phyloP scores from a whole-genome alignment of 129 eudicot species.

The Scalesia atractyloides region DNA sequence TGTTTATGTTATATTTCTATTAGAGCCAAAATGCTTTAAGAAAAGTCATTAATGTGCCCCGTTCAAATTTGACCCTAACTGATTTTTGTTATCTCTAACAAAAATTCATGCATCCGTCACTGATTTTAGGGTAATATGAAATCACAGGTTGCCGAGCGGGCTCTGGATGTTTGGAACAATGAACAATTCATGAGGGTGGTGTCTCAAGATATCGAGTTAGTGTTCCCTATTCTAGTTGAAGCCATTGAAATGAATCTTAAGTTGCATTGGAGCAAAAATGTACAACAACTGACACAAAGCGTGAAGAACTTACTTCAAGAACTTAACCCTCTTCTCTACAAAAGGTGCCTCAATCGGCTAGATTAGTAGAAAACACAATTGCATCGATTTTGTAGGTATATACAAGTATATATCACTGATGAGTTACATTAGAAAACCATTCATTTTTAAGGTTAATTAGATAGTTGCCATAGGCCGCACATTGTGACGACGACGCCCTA shows the following conservation, averaged over 20 bases:
- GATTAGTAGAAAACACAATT: conserved; percentile 34
- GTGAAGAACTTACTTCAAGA: conserved; percentile 64
- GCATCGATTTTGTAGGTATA: neutral
- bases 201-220: conserved; percentile 54
- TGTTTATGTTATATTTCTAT: too few species aligned
- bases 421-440: conserved; percentile 2
- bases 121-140: neutral
- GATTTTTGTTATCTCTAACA: too few species aligned
- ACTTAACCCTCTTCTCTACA: conserved; percentile 52
- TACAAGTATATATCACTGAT: neutral
- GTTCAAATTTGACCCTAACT: too few species aligned
- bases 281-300: conserved; percentile 55
- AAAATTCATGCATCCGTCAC: too few species aligned
- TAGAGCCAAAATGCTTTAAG: too few species aligned
- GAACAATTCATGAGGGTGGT: conserved; percentile 65
- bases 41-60: too few species aligned
- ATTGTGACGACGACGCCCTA: too few species aligned
- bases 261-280: conserved; percentile 64
- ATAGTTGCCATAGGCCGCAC: too few species aligned
- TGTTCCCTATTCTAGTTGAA: conserved; percentile 56
- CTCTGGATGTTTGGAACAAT: conserved; percentile 71
- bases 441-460: neutral
- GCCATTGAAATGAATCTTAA: conserved; percentile 68
- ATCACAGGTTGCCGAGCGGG: conserved; percentile 73
- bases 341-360: conserved; percentile 47